Conservation (phyloP, 306 rosid species). For the cucumber (Cucumis sativus) region DNA sequence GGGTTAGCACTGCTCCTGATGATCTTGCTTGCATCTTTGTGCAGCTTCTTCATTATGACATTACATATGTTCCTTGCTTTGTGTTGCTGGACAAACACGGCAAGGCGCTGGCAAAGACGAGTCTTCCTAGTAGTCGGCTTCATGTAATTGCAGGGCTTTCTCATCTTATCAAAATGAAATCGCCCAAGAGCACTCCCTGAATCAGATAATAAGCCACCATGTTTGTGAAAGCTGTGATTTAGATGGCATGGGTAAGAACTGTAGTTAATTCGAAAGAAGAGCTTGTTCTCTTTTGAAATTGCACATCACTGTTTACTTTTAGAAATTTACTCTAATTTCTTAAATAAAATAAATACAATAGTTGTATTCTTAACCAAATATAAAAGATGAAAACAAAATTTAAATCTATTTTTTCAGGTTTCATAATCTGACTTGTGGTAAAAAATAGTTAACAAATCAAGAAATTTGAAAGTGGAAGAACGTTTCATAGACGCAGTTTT, state of each 20-base stretch:
- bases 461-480: no score
- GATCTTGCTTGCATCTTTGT: slow-evolving; percentile 5
- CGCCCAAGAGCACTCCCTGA: slow-evolving; percentile 22
- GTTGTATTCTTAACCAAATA: no score
- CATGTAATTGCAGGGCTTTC: slow-evolving; percentile 80
- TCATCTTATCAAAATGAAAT: slow-evolving; percentile 72
- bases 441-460: no score
- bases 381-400: no score
- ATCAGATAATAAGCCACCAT: not conserved
- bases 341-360: no score
- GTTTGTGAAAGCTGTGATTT: not conserved
- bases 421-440: no score
- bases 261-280: not conserved
- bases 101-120: slow-evolving; percentile 72
- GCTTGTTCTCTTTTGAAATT: not conserved
- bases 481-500: no score
- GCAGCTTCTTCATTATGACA: slow-evolving; percentile 83
- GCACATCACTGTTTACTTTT: not conserved
- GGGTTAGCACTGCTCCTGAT: not conserved
- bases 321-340: not conserved
- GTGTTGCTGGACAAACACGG: slow-evolving; percentile 73
- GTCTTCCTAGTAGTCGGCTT: slow-evolving; percentile 66
- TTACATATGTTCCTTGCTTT: slow-evolving; percentile 81
- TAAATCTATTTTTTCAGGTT: no score
- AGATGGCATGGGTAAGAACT: not conserved